Percentiles rank a stretch among this genome's conserved stretches.
These are phyloP conservation scores for Edaphochlamys debaryana DNA, from an alignment of 139 green algal genomes.

Conservation along the genomic window DNA sequence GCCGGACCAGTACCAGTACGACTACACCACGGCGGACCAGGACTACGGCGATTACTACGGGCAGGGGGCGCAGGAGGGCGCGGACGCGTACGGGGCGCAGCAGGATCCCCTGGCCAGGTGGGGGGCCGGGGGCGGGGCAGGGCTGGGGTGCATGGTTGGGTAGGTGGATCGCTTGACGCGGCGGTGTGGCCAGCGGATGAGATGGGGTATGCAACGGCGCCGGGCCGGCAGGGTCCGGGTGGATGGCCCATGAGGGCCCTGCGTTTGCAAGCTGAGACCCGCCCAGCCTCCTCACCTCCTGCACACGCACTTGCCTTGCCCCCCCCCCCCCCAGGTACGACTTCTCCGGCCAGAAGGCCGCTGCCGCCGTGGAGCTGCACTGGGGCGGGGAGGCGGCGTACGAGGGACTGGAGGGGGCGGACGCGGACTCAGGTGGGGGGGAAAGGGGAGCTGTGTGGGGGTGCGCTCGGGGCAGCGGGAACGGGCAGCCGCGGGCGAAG, in stretches of 20 bases:
- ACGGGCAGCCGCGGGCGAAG: too few species aligned
- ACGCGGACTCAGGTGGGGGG: neutral
- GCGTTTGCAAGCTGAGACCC: too few species aligned
- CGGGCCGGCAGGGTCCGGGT: too few species aligned
- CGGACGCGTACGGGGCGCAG: slow-evolving; percentile 18
- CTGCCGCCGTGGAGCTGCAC: slow-evolving; percentile 32
- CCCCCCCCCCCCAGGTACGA: slow-evolving; percentile 7
- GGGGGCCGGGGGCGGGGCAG: neutral
- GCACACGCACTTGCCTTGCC: too few species aligned
- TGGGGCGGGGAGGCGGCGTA: slow-evolving; percentile 25
- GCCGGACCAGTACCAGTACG: slow-evolving; percentile 18
- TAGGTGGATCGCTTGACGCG: neutral
- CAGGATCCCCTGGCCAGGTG: slow-evolving; percentile 35
- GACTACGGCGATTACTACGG: slow-evolving; percentile 32
- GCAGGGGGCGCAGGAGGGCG: neutral
- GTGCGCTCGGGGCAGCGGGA: too few species aligned
- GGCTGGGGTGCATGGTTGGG: neutral
- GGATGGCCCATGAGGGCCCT: too few species aligned
- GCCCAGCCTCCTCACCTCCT: too few species aligned
- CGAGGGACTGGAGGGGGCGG: too few species aligned
- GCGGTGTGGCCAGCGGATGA: too few species aligned
- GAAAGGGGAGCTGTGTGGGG: neutral
- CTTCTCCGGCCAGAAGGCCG: slow-evolving; percentile 10
- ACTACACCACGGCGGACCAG: slow-evolving; percentile 16
- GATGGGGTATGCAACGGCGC: too few species aligned